A percentile compares a stretch with the other conserved stretches of the same genome.
phyloP scores from a whole-genome alignment of 164 flowering plant species.

The Dillenia suffruticosa region DNA sequence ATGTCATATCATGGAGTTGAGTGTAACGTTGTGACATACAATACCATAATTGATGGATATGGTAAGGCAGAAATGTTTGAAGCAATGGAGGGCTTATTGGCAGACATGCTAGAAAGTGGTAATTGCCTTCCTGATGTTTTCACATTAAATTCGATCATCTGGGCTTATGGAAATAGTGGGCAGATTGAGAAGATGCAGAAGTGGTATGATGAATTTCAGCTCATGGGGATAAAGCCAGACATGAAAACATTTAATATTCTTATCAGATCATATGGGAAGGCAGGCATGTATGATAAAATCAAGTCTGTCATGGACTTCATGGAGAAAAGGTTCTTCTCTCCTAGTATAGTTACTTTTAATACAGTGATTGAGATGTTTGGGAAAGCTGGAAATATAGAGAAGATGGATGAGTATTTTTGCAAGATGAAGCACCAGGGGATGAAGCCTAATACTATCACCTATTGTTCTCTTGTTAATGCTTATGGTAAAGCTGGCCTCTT shows the following conservation, averaged over 20 bases:
- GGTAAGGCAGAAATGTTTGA: conserved; percentile 85
- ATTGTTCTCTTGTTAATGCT: conserved; percentile 70
- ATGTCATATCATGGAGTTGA: conserved; percentile 68
- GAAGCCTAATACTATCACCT: conserved; percentile 83
- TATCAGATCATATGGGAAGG: conserved; percentile 77
- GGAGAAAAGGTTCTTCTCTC: conserved; percentile 67
- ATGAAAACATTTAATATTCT: conserved; percentile 66
- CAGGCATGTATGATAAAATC: conserved; percentile 63
- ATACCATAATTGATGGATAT: conserved; percentile 84
- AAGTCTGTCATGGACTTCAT: conserved; percentile 61
- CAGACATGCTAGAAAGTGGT: conserved; percentile 59
- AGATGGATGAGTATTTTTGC: conserved; percentile 66
- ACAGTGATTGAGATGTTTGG: conserved; percentile 68
- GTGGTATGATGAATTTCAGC: conserved; percentile 82
- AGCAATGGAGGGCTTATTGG: conserved; percentile 59
- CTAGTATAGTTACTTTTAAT: conserved; percentile 67
- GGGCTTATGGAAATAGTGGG: conserved; percentile 73
- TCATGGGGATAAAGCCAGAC: conserved; percentile 74
- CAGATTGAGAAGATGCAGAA: conserved; percentile 67
- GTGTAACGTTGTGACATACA: conserved; percentile 61
- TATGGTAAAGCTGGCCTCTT: conserved; percentile 57
- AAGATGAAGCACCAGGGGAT: conserved; percentile 78
- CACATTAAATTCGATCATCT: conserved; percentile 66
- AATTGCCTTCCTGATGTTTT: conserved; percentile 64
- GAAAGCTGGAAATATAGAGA: conserved; percentile 52